phyloP scores from a whole-genome alignment of 331 rosid genomes.

The Malus hybrid region DNA sequence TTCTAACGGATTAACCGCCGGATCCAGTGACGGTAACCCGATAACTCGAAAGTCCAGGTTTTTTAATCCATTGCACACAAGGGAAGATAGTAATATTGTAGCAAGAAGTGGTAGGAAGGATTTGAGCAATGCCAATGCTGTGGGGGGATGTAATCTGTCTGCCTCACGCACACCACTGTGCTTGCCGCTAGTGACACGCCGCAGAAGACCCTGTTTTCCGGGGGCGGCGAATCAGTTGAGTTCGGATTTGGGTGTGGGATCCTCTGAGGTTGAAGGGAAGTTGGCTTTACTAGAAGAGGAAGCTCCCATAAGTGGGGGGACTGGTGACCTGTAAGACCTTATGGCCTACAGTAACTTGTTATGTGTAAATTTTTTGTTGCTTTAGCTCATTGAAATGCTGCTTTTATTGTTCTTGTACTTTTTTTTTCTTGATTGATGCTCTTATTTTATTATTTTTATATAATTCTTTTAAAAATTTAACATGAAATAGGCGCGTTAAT shows the following conservation, averaged over 20 bases:
- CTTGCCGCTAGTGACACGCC: constrained; percentile 5
- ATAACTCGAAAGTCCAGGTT: constrained; percentile 9
- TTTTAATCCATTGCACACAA: neutral
- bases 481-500: neutral
- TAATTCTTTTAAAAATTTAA: neutral
- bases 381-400: neutral
- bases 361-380: neutral
- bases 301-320: neutral
- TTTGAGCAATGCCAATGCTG: constrained; percentile 12
- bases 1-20: constrained; percentile 16
- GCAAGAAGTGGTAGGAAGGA: constrained; percentile 16
- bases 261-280: constrained; percentile 27
- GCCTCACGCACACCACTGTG: neutral
- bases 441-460: neutral
- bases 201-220: constrained; percentile 7
- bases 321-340: constrained; percentile 26
- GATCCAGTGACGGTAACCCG: constrained; percentile 1
- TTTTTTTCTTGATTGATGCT: neutral
- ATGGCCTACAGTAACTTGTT: neutral
- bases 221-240: constrained; percentile 20
- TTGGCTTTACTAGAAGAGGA: constrained; percentile 16
- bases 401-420: neutral
- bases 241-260: constrained; percentile 24
- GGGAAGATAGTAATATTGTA: constrained; percentile 7
- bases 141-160: constrained; percentile 7